Percentiles rank a stretch among this genome's conserved stretches.
These are phyloP conservation scores for Porodaedalea pini DNA, from an alignment of 1,284 basidiomycete genomes.

Conservation along the genomic window DNA sequence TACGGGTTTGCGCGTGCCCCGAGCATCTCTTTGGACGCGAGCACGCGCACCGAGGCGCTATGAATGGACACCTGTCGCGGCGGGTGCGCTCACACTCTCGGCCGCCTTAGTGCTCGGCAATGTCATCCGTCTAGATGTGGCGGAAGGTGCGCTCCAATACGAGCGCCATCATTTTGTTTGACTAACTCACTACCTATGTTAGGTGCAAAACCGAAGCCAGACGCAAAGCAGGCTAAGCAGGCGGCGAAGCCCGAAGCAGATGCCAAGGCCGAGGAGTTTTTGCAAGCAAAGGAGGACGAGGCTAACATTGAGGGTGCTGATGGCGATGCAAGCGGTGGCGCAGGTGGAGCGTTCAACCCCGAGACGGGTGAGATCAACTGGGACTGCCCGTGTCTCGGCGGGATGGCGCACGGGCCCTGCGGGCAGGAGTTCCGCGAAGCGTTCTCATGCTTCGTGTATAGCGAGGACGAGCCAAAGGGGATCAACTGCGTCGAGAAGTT, in stretches of 20 bases:
- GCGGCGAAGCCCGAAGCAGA: background rate
- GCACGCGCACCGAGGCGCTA: background rate
- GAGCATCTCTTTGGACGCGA: background rate
- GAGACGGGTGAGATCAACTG: constrained; percentile 98
- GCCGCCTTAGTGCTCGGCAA: background rate
- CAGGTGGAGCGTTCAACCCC: constrained; percentile 74
- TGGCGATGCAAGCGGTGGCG: constrained; percentile 33
- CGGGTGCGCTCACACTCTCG: background rate
- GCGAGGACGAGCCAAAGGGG: constrained; percentile 94
- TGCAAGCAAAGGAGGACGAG: background rate
- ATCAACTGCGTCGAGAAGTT: constrained; percentile 98
- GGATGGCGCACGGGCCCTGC: constrained; percentile 97
- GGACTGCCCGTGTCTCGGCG: constrained; percentile 97
- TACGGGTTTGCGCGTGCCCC: background rate
- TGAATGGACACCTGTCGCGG: background rate
- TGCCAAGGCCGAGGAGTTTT: constrained; percentile 2
- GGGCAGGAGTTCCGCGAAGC: constrained; percentile 92
- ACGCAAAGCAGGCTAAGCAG: background rate
- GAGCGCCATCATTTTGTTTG: too few species aligned
- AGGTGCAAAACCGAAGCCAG: background rate
- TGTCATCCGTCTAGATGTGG: background rate
- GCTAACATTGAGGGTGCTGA: constrained; percentile 13
- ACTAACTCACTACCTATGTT: background rate
- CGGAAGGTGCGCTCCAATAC: background rate
- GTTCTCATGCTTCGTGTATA: constrained; percentile 96